These are phyloP conservation scores for Diaporthe sp. DNA, from an alignment of 2,329 filamentous ascomycete genomes.

Conservation along the genomic window DNA sequence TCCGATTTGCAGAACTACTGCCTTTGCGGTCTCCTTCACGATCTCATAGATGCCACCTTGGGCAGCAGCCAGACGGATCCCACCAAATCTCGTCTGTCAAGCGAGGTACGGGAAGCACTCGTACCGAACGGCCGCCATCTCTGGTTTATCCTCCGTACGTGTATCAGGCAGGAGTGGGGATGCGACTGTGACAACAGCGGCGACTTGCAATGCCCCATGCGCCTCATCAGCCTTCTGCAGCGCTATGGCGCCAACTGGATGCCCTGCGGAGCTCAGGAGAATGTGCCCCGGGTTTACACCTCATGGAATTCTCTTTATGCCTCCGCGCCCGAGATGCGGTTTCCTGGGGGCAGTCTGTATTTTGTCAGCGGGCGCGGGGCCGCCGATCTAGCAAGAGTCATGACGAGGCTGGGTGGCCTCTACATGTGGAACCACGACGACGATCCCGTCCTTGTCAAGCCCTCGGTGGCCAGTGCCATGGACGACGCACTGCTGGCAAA, in stretches of 20 bases:
- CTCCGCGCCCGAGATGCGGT: too few species aligned
- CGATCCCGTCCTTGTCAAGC: neutral
- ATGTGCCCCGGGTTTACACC: neutral
- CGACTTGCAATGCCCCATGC: neutral
- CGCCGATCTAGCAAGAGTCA: neutral
- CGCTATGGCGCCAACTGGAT: neutral
- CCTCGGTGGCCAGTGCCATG: neutral
- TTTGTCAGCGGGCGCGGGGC: neutral
- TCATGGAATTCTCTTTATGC: too few species aligned
- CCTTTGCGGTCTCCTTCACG: neutral
- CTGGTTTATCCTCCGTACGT: neutral
- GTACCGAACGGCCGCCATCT: neutral
- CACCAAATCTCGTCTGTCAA: neutral
- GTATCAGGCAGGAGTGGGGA: neutral
- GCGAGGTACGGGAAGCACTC: neutral
- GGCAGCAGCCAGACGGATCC: neutral
- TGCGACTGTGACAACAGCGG: neutral
- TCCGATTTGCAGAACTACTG: neutral
- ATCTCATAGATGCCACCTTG: neutral
- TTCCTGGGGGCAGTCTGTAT: too few species aligned
- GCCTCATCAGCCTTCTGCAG: neutral
- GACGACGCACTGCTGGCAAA: rapidly evolving
- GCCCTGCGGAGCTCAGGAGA: neutral
- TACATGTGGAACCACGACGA: neutral
- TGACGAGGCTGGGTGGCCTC: neutral